Percentiles rank a stretch among this genome's conserved stretches.
phyloP scores from a whole-genome alignment of 805 yeast species.

The Saccharomycopsis fibuligera region DNA sequence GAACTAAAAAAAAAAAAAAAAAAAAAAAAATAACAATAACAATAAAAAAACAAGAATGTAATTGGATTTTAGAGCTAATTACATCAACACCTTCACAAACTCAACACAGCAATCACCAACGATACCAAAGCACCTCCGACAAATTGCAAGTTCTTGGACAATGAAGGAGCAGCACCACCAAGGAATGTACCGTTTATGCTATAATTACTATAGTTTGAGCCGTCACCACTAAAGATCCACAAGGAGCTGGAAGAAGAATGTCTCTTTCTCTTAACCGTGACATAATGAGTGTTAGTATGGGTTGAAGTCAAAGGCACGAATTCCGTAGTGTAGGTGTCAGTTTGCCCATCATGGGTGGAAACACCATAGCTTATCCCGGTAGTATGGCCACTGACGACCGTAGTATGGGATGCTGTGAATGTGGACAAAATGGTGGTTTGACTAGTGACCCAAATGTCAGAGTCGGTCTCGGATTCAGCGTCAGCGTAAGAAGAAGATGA shows the following conservation, averaged over 20 bases:
- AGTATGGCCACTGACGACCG: constrained; percentile 18
- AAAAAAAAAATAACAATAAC: no score
- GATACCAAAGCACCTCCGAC: constrained; percentile 7
- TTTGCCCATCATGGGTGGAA: constrained; percentile 4
- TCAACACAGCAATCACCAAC: constrained; percentile 7
- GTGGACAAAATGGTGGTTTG: constrained; percentile 13
- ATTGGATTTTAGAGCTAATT: background rate
- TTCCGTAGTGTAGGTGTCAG: constrained; percentile 19
- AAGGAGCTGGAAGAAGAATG: constrained; percentile 2
- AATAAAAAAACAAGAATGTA: background rate
- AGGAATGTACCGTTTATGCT: constrained; percentile 7
- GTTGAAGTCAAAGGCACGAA: constrained; percentile 21
- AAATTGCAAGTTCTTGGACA: background rate
- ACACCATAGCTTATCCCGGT: constrained; percentile 19
- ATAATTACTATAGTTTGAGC: background rate
- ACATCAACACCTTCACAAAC: background rate
- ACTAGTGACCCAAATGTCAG: constrained; percentile 20
- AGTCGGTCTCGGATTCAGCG: constrained; percentile 15
- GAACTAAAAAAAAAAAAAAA: no score
- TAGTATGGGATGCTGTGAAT: constrained; percentile 15
- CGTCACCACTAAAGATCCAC: background rate
- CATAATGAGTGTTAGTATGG: constrained; percentile 17
- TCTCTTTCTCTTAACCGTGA: constrained; percentile 19
- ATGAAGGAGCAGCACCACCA: constrained; percentile 7
- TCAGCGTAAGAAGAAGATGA: constrained; percentile 14